These are phyloP conservation scores for Immersiporthe knoxdaviesiana DNA, from an alignment of 2,329 filamentous ascomycete genomes.

Conservation along the genomic window DNA sequence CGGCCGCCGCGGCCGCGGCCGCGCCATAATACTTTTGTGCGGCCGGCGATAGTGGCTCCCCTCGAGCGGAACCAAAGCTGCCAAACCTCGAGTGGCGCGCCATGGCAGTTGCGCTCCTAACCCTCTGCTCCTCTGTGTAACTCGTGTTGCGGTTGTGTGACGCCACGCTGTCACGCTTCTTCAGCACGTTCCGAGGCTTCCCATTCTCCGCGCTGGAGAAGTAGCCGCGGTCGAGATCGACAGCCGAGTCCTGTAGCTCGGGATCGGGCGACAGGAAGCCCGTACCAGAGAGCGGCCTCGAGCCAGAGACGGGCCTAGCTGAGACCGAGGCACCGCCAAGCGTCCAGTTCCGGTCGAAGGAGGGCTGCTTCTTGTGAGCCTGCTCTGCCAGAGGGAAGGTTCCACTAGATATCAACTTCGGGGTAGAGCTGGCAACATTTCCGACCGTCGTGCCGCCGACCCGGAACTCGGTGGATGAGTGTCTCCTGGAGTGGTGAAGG, in stretches of 20 bases:
- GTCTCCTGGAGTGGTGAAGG: slow-evolving; percentile 80
- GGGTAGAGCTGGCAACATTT: slow-evolving; percentile 39
- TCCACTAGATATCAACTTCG: slow-evolving; percentile 49
- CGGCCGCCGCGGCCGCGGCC: slow-evolving; percentile 42
- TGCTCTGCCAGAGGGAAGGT: slow-evolving; percentile 46
- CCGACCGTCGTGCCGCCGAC: slow-evolving; percentile 41
- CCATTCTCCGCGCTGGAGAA: slow-evolving; percentile 90
- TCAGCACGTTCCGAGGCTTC: slow-evolving; percentile 76
- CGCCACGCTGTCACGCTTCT: slow-evolving; percentile 69
- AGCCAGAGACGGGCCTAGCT: slow-evolving; percentile 15
- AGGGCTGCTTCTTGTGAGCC: slow-evolving; percentile 66
- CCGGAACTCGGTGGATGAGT: slow-evolving; percentile 82
- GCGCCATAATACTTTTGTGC: slow-evolving; percentile 71
- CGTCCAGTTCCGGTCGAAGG: slow-evolving; percentile 73
- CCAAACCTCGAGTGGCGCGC: slow-evolving; percentile 78
- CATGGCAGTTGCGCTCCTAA: slow-evolving; percentile 66
- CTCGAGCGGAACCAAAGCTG: slow-evolving; percentile 75
- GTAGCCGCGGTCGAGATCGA: slow-evolving; percentile 83
- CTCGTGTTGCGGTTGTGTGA: slow-evolving; percentile 74
- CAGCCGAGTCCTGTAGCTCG: slow-evolving; percentile 50
- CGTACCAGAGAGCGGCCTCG: slow-evolving; percentile 53
- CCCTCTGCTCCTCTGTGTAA: slow-evolving; percentile 73
- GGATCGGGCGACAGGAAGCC: slow-evolving; percentile 56
- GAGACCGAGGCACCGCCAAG: slow-evolving; percentile 55
- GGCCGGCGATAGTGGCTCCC: slow-evolving; percentile 63